These are phyloP conservation scores for Oryza punctata DNA, from an alignment of 176 grass and related monocot species.

Conservation along the genomic window DNA sequence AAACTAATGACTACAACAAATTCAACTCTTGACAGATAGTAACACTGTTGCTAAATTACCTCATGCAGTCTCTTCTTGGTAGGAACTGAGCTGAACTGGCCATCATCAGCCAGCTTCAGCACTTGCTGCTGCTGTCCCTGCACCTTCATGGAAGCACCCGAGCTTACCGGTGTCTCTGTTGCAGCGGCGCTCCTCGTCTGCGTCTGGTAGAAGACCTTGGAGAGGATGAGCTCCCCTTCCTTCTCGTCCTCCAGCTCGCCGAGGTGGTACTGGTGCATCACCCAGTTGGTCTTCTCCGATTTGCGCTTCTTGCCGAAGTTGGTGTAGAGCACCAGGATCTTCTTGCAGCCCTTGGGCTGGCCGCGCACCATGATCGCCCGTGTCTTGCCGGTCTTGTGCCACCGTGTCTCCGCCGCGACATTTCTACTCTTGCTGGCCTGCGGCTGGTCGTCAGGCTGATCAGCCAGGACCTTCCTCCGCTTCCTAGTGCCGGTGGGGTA, in stretches of 20 bases:
- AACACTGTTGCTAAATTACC: conserved; percentile 40
- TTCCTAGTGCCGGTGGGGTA: conserved; percentile 90
- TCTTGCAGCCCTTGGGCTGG: conserved; percentile 81
- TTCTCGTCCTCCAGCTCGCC: conserved; percentile 83
- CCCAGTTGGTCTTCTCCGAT: conserved; percentile 93
- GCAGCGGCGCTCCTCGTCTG: conserved; percentile 48
- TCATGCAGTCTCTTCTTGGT: conserved; percentile 56
- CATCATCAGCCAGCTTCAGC: conserved; percentile 36
- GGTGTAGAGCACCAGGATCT: conserved; percentile 90
- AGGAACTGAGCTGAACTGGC: conserved; percentile 46
- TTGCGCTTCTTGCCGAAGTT: conserved; percentile 76
- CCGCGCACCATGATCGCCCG: conserved; percentile 59
- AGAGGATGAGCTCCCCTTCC: conserved; percentile 81
- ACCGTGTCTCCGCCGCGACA: conserved; percentile 57
- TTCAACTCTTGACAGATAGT: not conserved
- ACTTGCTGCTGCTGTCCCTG: conserved; percentile 25
- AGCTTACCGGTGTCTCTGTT: conserved; percentile 8
- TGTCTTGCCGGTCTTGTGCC: conserved; percentile 96
- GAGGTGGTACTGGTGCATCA: conserved; percentile 97
- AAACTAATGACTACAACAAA: not conserved
- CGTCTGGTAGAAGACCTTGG: conserved; percentile 91
- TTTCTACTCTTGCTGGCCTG: not conserved
- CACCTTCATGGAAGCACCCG: conserved; percentile 4
- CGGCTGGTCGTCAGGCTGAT: conserved; percentile 27
- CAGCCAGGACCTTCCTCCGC: conserved; percentile 74